phyloP scores from a whole-genome alignment of 495 filamentous ascomycete species.

The Penicillium arizonense region DNA sequence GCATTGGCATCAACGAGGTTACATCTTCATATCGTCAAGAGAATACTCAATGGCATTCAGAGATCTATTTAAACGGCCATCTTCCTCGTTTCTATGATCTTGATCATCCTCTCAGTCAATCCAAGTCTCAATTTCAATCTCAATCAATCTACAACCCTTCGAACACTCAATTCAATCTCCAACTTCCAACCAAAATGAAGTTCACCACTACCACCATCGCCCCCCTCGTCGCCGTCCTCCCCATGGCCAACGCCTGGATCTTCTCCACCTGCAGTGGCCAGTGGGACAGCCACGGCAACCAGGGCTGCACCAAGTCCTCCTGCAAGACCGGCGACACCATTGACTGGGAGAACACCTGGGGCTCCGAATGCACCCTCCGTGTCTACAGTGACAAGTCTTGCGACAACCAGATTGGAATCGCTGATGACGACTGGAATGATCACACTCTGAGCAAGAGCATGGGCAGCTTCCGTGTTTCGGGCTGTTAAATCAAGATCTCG shows the following conservation, averaged over 20 bases:
- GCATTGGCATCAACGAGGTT: constrained; percentile 5
- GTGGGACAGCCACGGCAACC: constrained; percentile 12
- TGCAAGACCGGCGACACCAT: constrained; percentile 1
- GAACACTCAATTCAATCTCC: neutral
- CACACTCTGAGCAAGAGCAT: constrained; percentile 5
- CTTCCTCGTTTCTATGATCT: neutral
- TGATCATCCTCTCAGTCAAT: constrained; percentile 1
- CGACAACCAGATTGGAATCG: constrained; percentile 11
- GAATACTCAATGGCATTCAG: neutral
- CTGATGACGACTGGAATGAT: constrained; percentile 11
- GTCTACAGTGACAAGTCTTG: constrained; percentile 9
- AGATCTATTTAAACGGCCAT: neutral
- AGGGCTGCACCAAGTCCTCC: constrained; percentile 7
- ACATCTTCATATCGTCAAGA: neutral
- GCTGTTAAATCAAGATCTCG: neutral
- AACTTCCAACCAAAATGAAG: constrained; percentile 4
- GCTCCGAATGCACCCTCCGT: constrained; percentile 7
- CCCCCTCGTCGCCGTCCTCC: constrained; percentile 5
- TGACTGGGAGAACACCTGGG: constrained; percentile 6
- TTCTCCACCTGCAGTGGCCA: constrained; percentile 9
- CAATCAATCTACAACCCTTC: neutral
- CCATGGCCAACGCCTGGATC: constrained; percentile 17
- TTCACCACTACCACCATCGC: constrained; percentile 8
- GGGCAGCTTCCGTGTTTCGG: constrained; percentile 8
- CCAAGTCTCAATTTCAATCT: neutral